Evolutionary conservation across 2,329 filamentous ascomycete species (phyloP), one percentile per base, ranked within the genome.

Genomic region (Phyllosticta citriasiana): DNA sequence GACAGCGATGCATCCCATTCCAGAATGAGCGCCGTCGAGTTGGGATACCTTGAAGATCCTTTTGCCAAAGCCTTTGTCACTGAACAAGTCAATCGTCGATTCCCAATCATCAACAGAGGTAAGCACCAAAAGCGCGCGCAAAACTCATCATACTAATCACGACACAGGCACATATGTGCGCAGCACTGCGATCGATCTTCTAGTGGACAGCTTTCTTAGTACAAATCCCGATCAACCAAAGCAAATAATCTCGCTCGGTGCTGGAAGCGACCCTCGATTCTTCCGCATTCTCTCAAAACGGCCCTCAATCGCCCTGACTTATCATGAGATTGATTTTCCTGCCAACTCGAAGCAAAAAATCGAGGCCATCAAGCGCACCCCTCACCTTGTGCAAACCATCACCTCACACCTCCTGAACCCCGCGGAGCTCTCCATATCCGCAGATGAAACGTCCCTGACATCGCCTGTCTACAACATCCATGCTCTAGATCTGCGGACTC

Each of bases 51-150:
- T 1, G 77, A 88, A 2, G 94, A 99, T 70, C 83, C 83, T 0
- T 97, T 88, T 75, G 91, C 91, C 2, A 77, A 77, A 59, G 80
- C 80, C 60, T 91, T 97, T 71, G 85, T 88, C 2, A 74, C 74
- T 54, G 80, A 78, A 63, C 76, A 79, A 16, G 69, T 79, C 1
- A 77, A 84, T 12, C 82, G 88, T 65, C 82, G 93, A 62, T 81
- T 95, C 65, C 94, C 94, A 57, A 89, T 99, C 64, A 96, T 99
- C 70, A 97, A 99, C 71, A 81, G 93, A 84, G 93, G 93, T 91
- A 74, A 66, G 78, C 66, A 4, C 25, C 26, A 33, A 57, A 26
- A 19, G 12, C 19, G 12, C 7, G 2, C 22, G 51, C 50, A 2
- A 22, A 12, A 25, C 2, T 19, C 53, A 16, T 9, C 24, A n/a